A percentile compares a stretch with the other conserved stretches of the same genome.
These are phyloP conservation scores for Cercospora sesami DNA, from an alignment of 2,329 filamentous ascomycete species.

Conservation along the genomic window DNA sequence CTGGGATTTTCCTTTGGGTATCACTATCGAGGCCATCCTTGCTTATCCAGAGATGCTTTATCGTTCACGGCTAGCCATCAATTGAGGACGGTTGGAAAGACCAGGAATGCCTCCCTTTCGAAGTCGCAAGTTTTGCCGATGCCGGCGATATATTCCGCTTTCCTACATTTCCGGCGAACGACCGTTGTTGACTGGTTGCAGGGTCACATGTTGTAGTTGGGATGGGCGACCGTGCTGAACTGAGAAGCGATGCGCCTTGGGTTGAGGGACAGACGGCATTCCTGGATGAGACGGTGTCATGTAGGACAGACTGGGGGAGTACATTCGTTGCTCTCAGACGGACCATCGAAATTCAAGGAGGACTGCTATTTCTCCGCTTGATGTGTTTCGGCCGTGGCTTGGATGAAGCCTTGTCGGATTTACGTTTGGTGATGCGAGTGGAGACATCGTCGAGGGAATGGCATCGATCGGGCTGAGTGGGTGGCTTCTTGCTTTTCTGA, in stretches of 20 bases:
- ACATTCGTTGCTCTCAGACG: background rate
- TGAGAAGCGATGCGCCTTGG: too few relatives aligned
- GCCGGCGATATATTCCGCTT: background rate
- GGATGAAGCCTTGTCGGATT: constrained; percentile 11
- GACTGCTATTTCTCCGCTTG: constrained; percentile 6
- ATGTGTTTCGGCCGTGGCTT: constrained; percentile 15
- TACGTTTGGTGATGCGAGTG: constrained; percentile 2
- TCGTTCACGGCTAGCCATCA: background rate
- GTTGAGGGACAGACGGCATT: too few relatives aligned
- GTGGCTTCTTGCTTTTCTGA: constrained; percentile 9
- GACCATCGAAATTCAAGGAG: background rate
- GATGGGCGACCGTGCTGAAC: too few relatives aligned
- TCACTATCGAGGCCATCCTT: background rate
- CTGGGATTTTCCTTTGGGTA: background rate
- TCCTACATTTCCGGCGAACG: background rate
- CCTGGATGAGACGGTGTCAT: too few relatives aligned
- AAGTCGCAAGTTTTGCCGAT: background rate
- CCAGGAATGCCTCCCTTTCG: background rate
- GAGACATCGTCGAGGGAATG: background rate
- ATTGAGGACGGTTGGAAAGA: background rate
- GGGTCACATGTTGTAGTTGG: background rate
- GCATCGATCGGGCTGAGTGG: background rate
- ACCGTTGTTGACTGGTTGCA: background rate
- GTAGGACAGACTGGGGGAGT: background rate
- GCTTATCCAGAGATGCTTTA: background rate